Conservation (phyloP, 768 basidiomycete species). For the Termitomyces bulborhizus region DNA sequence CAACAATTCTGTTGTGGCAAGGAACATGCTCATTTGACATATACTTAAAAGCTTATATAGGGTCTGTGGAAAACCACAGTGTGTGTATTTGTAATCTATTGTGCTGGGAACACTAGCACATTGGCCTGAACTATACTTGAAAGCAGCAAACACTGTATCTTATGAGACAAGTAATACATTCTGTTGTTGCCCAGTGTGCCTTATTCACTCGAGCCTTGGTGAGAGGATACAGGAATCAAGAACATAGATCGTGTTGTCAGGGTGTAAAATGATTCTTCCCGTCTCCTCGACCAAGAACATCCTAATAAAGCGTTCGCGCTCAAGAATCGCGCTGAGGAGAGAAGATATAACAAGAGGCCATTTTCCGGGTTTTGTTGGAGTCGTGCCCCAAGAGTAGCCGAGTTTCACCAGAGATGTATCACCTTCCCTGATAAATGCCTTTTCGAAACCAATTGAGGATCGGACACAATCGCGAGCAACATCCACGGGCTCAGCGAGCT, state of each 20-base stretch:
- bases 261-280: background rate
- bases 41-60: no score
- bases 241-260: background rate
- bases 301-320: background rate
- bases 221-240: background rate
- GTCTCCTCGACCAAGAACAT: background rate
- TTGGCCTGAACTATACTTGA: no score
- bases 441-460: background rate
- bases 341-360: background rate
- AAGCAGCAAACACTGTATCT: no score
- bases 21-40: no score
- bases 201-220: background rate
- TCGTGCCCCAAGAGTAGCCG: background rate
- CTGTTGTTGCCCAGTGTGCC: no score
- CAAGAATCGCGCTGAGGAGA: background rate
- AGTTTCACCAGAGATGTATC: background rate
- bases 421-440: background rate
- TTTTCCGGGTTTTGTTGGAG: background rate
- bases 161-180: no score
- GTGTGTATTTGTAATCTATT: no score
- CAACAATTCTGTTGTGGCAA: no score
- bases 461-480: background rate
- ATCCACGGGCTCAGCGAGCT: background rate
- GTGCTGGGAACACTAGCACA: no score
- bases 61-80: no score